A percentile compares a stretch with the other conserved stretches of the same genome.
These are phyloP conservation scores for Epichloe amarillans DNA, from an alignment of 2,329 filamentous ascomycete genomes.

Conservation along the genomic window DNA sequence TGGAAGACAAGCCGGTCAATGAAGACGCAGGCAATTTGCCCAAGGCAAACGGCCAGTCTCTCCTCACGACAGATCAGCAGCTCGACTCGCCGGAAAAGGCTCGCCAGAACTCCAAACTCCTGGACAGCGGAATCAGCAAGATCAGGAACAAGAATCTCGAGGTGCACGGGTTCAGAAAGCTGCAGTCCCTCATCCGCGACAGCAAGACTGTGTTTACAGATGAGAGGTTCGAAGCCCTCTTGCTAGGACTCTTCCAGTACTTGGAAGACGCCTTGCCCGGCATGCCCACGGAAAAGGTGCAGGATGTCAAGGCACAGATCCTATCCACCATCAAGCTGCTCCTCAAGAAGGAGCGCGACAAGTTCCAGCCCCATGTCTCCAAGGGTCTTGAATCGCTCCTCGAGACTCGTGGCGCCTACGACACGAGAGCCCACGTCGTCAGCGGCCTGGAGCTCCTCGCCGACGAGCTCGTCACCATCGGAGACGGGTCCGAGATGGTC, in stretches of 20 bases:
- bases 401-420: conserved; percentile 50
- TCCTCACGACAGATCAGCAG: conserved; percentile 9
- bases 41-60: conserved; percentile 12
- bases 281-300: conserved; percentile 48
- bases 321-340: conserved; percentile 62
- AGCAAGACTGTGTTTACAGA: conserved; percentile 49
- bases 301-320: conserved; percentile 62
- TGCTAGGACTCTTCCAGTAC: conserved; percentile 57
- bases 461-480: conserved; percentile 55
- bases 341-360: conserved; percentile 51
- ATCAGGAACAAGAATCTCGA: conserved; percentile 61
- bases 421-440: conserved; percentile 57
- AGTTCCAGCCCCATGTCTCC: conserved; percentile 54
- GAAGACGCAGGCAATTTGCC: conserved; percentile 31
- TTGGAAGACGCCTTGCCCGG: conserved; percentile 48
- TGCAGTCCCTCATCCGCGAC: conserved; percentile 62
- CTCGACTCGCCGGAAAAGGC: conserved; percentile 31
- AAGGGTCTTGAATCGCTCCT: conserved; percentile 55
- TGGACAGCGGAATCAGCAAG: conserved; percentile 62
- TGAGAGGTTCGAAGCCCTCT: conserved; percentile 54
- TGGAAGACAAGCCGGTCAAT: conserved; percentile 48
- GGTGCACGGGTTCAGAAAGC: conserved; percentile 66
- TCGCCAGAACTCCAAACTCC: conserved; percentile 45
- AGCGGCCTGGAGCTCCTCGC: conserved; percentile 61
- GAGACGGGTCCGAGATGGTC: conserved; percentile 47